Percentiles rank a stretch among this genome's conserved stretches.
These are phyloP conservation scores for Lineolata rhizophorae DNA, from an alignment of 495 filamentous ascomycete genomes.

Conservation along the genomic window DNA sequence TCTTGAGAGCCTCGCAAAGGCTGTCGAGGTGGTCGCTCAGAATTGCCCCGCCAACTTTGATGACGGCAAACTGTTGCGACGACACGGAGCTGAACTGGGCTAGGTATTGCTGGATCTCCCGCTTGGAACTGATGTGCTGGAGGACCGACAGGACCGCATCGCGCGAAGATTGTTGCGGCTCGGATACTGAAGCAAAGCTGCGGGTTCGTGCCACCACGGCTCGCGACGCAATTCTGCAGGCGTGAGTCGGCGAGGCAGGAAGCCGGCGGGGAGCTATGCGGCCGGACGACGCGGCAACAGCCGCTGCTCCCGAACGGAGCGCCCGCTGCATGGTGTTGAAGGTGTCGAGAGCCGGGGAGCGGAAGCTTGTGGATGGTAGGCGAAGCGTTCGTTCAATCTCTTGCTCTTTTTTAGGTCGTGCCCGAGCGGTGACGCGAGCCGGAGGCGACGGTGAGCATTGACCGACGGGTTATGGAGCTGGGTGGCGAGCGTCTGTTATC, in stretches of 20 bases:
- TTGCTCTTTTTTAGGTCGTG: too few relatives aligned
- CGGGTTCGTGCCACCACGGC: not conserved
- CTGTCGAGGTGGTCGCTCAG: constrained; percentile 86
- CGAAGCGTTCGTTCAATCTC: too few relatives aligned
- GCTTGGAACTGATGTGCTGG: constrained; percentile 90
- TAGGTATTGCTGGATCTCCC: constrained; percentile 94
- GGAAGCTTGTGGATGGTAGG: too few relatives aligned
- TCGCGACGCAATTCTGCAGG: not conserved
- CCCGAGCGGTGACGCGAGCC: too few relatives aligned
- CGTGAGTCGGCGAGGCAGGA: not conserved
- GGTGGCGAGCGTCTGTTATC: too few relatives aligned
- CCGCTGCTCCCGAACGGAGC: too few relatives aligned
- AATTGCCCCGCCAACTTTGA: constrained; percentile 96
- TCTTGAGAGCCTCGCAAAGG: constrained; percentile 68
- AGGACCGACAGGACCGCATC: constrained; percentile 83
- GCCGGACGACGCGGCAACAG: not conserved
- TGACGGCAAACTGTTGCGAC: constrained; percentile 93
- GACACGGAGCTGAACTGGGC: constrained; percentile 95
- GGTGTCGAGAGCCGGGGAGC: too few relatives aligned
- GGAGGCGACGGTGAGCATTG: too few relatives aligned
- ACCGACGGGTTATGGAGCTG: too few relatives aligned
- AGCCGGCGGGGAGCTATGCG: not conserved
- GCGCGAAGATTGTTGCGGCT: constrained; percentile 28
- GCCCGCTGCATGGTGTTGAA: too few relatives aligned
- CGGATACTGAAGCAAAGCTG: not conserved